phyloP scores from a whole-genome alignment of 2,329 filamentous ascomycete species.

The Zymoseptoria pseudotritici region DNA sequence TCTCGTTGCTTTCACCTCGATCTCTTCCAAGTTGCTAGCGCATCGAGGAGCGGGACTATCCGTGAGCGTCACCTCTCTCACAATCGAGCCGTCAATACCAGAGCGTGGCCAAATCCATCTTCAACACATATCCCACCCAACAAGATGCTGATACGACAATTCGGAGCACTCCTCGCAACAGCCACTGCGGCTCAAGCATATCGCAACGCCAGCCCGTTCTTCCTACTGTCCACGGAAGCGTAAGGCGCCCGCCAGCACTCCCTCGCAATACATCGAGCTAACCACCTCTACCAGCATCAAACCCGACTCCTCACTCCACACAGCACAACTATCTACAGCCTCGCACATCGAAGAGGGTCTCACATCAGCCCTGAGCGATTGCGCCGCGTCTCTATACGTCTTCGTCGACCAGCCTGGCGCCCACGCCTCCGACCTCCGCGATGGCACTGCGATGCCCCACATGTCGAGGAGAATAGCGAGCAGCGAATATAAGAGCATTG shows the following conservation, averaged over 20 bases:
- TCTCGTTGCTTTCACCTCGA: background rate
- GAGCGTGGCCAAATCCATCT: background rate
- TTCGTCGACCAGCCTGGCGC: constrained; percentile 71
- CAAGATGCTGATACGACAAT: constrained; percentile 20
- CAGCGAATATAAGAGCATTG: constrained; percentile 22
- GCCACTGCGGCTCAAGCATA: constrained; percentile 57
- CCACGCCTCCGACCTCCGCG: constrained; percentile 59
- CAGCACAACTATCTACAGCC: constrained; percentile 22
- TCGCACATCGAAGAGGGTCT: constrained; percentile 23
- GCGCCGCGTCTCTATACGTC: constrained; percentile 53
- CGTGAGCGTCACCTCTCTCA: background rate
- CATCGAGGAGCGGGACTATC: background rate
- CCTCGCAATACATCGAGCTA: constrained; percentile 12
- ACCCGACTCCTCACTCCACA: constrained; percentile 11
- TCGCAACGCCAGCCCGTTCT: constrained; percentile 52
- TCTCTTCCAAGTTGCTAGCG: background rate
- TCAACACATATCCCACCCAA: constrained; percentile 2
- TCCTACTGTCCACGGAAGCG: constrained; percentile 78
- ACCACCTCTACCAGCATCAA: constrained; percentile 15
- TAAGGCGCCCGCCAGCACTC: constrained; percentile 40
- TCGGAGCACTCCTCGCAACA: constrained; percentile 19
- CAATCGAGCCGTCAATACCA: background rate
- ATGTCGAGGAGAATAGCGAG: constrained; percentile 46
- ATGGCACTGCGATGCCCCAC: constrained; percentile 35
- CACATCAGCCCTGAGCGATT: constrained; percentile 36